These are phyloP conservation scores for Emericellopsis cladophorae DNA, from an alignment of 2,329 filamentous ascomycete genomes.

Conservation along the genomic window DNA sequence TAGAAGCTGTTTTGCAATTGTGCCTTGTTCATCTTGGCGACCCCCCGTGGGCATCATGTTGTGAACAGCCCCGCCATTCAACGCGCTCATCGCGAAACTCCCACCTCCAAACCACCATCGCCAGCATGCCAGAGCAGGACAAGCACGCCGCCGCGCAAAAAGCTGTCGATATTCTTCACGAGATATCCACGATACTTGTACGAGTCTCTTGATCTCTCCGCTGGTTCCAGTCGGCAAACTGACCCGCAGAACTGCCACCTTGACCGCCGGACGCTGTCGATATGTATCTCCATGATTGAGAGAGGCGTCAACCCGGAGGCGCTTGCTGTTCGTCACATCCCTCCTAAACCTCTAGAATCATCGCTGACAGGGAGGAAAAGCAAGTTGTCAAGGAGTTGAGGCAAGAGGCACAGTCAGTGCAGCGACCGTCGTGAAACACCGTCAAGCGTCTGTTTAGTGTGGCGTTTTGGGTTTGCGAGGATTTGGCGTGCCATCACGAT, in stretches of 20 bases:
- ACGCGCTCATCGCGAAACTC: not conserved
- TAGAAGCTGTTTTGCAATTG: too few species aligned
- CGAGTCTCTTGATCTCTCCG: not conserved
- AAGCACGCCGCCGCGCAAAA: slow-evolving; percentile 71
- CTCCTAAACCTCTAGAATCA: not conserved
- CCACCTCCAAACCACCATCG: not conserved
- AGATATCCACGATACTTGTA: slow-evolving; percentile 85
- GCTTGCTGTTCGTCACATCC: slow-evolving; percentile 55
- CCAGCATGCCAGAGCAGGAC: slow-evolving; percentile 35
- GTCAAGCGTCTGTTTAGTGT: too few species aligned
- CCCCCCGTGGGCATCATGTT: too few species aligned
- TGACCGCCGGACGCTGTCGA: slow-evolving; percentile 78
- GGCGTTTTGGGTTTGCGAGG: too few species aligned
- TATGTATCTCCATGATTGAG: slow-evolving; percentile 94
- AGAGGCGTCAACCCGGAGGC: slow-evolving; percentile 95
- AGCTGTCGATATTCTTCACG: slow-evolving; percentile 70
- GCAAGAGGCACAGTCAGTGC: slow-evolving; percentile 38
- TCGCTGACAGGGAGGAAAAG: slow-evolving; percentile 30
- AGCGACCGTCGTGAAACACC: slow-evolving; percentile 13
- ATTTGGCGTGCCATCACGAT: too few species aligned
- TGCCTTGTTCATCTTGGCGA: too few species aligned
- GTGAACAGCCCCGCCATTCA: not conserved
- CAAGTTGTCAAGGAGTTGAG: slow-evolving; percentile 48
- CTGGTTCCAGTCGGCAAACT: not conserved
- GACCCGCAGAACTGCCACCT: slow-evolving; percentile 75